Evolutionary conservation across 306 rosid species (phyloP), one percentile per base, ranked within the genome.

Genomic region (Fragaria ananassa): DNA sequence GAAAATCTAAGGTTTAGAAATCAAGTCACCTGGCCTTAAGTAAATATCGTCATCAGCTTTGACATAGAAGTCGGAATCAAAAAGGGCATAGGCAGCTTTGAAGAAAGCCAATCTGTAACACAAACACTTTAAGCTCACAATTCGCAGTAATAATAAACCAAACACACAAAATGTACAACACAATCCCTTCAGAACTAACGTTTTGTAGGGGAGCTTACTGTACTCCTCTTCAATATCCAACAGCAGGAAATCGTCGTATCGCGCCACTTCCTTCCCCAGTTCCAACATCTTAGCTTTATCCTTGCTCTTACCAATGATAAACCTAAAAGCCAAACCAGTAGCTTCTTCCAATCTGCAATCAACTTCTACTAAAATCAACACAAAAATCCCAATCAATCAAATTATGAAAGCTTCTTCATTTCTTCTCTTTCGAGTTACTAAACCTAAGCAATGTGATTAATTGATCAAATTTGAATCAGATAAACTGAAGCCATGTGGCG

Each of bases 181-280:
- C 60, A 63, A 67, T 70, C 70, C 81, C 19, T 76, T 77, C 66
- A 78, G 85, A 82, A 92, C 98, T 89, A 83, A 93, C 99, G 99
- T 96, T 91, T 93, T 96, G 86, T 96, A 88, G 74, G 99, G 99
- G 72, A 96, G 99, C 89, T 88, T 96, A 87, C 96, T 91, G 82
- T 96, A 96, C 97, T 96, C 96, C 92, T 93, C 99, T 88, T 96
- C 91, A 13, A 93, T 86, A 86, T 96, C 99, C 89, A 96, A 66
- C 35, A 80, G 86, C 90, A 96, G 76, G 83, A 96, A 92, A 76
- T 96, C 99, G 56, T 96, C 97, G 25, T 88, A 89, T 78, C 81
- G 79, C 4, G 93, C 91, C 23, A 91, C 72, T 84, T 96, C 99
- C 79, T 68, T 87, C 71, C 69, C 81, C 54, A 96, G 98, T 29